Percentiles rank a stretch among this genome's conserved stretches.
phyloP scores from a whole-genome alignment of 1,139 yeast species.

The Candida sp. region DNA sequence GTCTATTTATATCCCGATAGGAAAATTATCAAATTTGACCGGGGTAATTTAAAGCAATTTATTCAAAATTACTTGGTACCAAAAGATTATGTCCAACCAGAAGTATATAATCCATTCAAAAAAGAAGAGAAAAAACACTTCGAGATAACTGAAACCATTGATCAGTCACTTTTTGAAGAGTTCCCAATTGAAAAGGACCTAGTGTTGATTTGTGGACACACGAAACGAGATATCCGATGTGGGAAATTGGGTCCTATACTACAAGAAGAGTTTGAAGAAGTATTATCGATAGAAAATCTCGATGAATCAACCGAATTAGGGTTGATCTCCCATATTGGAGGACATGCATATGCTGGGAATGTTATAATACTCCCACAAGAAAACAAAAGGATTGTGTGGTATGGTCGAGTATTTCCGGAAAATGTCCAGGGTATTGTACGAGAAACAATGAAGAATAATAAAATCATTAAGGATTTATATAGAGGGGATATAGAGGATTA shows the following conservation, averaged over 20 bases:
- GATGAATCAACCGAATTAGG: slow-evolving; percentile 41
- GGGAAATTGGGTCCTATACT: slow-evolving; percentile 62
- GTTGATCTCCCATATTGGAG: slow-evolving; percentile 67
- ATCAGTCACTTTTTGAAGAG: slow-evolving; percentile 15
- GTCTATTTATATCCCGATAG: slow-evolving; percentile 58
- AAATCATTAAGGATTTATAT: slow-evolving; percentile 50
- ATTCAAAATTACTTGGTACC: slow-evolving; percentile 41
- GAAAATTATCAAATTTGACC: slow-evolving; percentile 31
- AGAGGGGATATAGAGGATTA: slow-evolving; percentile 34
- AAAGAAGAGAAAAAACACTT: slow-evolving; percentile 1
- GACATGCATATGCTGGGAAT: slow-evolving; percentile 79
- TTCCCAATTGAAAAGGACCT: slow-evolving; percentile 17
- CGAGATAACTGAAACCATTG: background rate
- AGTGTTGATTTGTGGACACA: slow-evolving; percentile 65
- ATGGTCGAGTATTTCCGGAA: slow-evolving; percentile 65
- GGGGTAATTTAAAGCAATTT: slow-evolving; percentile 32
- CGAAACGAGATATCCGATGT: slow-evolving; percentile 61
- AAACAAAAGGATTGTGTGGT: slow-evolving; percentile 54
- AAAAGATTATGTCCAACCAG: slow-evolving; percentile 8
- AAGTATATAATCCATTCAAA: slow-evolving; percentile 32
- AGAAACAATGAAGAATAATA: slow-evolving; percentile 46
- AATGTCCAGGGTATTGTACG: slow-evolving; percentile 63
- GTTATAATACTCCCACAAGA: slow-evolving; percentile 50
- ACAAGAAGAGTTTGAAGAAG: slow-evolving; percentile 44
- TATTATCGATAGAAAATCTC: slow-evolving; percentile 26